Evolutionary conservation across 2,329 filamentous ascomycete species (phyloP).

Genomic region (Pyrenophora teres): DNA sequence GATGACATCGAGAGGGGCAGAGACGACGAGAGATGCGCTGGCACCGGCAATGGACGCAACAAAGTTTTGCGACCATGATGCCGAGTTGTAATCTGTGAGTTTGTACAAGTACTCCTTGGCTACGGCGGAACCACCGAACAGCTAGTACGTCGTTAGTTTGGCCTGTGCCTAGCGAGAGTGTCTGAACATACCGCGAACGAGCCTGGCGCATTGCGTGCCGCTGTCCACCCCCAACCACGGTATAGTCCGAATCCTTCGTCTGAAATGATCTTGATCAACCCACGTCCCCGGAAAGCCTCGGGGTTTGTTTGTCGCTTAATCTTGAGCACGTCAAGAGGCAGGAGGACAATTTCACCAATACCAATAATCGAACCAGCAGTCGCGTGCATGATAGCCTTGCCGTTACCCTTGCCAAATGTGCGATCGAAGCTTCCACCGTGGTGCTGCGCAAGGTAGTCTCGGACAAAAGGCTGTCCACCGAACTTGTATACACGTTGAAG

Average conservation of each 20-base stretch:
- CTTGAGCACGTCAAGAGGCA: constrained; percentile 96
- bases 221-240: constrained; percentile 96
- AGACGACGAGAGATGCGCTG: constrained; percentile 91
- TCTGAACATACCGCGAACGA: constrained; percentile 80
- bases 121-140: constrained; percentile 96
- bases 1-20: constrained; percentile 97
- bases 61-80: constrained; percentile 95
- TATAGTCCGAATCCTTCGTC: constrained; percentile 97
- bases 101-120: constrained; percentile 95
- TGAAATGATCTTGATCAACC: constrained; percentile 82
- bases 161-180: background rate
- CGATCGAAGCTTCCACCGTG: constrained; percentile 83
- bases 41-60: constrained; percentile 94
- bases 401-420: constrained; percentile 93
- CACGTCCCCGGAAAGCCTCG: constrained; percentile 93
- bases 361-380: constrained; percentile 94
- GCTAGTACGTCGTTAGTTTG: constrained; percentile 55
- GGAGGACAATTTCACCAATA: constrained; percentile 93
- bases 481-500: constrained; percentile 99
- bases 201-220: constrained; percentile 92
- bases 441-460: constrained; percentile 82
- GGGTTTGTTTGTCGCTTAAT: constrained; percentile 99
- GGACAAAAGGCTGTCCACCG: constrained; percentile 91
- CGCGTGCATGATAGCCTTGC: constrained; percentile 97
- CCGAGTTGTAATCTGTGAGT: constrained; percentile 92